Conservation (phyloP, 371 early-diverging fungal genomes). For the Apophysomyces elegans region DNA sequence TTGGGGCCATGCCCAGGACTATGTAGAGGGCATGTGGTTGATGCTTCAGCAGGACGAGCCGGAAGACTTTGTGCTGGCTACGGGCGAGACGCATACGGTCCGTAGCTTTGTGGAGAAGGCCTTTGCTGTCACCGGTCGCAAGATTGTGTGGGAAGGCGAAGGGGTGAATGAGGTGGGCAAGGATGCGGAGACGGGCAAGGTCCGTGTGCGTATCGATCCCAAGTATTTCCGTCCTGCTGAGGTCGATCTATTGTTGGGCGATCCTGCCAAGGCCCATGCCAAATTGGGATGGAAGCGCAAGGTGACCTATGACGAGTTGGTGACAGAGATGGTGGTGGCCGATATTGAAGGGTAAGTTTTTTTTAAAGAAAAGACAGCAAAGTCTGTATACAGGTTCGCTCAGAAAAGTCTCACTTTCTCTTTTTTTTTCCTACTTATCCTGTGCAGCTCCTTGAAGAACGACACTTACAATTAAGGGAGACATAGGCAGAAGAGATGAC, state of each 20-base stretch:
- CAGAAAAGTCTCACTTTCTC: not conserved
- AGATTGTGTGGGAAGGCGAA: constrained; percentile 71
- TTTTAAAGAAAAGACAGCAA: no score
- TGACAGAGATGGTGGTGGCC: constrained; percentile 59
- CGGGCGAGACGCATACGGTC: constrained; percentile 83
- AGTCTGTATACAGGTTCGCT: no score
- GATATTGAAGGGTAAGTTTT: constrained; percentile 38
- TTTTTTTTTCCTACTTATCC: not conserved
- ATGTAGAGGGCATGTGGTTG: constrained; percentile 86
- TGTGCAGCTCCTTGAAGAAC: constrained; percentile 10
- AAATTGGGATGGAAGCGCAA: constrained; percentile 60
- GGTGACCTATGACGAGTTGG: constrained; percentile 62
- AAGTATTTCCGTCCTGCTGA: constrained; percentile 76
- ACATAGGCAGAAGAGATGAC: not conserved
- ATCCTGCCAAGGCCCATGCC: constrained; percentile 66
- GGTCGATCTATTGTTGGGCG: constrained; percentile 71
- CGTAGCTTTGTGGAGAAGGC: constrained; percentile 80
- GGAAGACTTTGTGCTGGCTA: constrained; percentile 82
- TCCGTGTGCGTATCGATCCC: constrained; percentile 63
- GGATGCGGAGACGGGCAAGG: constrained; percentile 54
- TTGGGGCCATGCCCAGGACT: constrained; percentile 88
- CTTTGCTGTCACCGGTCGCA: constrained; percentile 65
- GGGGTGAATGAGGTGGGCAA: constrained; percentile 66
- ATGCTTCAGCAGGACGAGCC: constrained; percentile 83
- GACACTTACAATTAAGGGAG: constrained; percentile 16